Evolutionary conservation across 2,329 filamentous ascomycete species (phyloP), one percentile per base, ranked within the genome.

Genomic region (Sporothrix pallida): DNA sequence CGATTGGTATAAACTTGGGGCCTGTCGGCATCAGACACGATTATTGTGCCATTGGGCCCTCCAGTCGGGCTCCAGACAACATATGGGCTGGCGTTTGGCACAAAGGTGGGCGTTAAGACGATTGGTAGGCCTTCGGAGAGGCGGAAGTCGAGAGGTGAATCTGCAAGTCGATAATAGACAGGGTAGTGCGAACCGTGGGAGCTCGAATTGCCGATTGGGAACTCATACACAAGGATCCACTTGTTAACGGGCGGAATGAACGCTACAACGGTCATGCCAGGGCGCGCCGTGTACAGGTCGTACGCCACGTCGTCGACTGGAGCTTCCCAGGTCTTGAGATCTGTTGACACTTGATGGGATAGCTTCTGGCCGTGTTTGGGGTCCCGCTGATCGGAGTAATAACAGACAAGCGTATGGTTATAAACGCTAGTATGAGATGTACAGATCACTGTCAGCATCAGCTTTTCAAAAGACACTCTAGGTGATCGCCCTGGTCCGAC

Each of bases 111-210:
- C 52, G 52, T 23, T 7, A 56, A 23, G 52, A 56, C 52, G 52
- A 56, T 56, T 56, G 52, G 52, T 56, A 56, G 52, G 52, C 52
- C 52, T 56, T 56, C 52, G 3, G 52, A 56, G n/a, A 56, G 52
- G 6, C 52, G 52, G 52, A 56, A 56, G 52, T 56, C 52, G 8
- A 56, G 52, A 23, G 52, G 52, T 56, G 52, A 56, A 23, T 56
- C 52, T 17, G 52, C 52, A 9, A 56, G 52, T 2, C 52, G 52
- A 23, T 56, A 56, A 23, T 56, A 56, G 8, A 56, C 52, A 56
- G 52, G 52, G 52, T 56, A 56, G 52, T 56, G 52, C 5, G 52
- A 56, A 5, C 52, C 52, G n/a, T 56, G 52, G 52, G 52, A 56
- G 52, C 52, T 56, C 52, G 52, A 56, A 56, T 56, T 56, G 2